Percentiles rank a stretch among this genome's conserved stretches.
These are phyloP conservation scores for Cucumis melo DNA, from an alignment of 306 rosid species.

Conservation along the genomic window DNA sequence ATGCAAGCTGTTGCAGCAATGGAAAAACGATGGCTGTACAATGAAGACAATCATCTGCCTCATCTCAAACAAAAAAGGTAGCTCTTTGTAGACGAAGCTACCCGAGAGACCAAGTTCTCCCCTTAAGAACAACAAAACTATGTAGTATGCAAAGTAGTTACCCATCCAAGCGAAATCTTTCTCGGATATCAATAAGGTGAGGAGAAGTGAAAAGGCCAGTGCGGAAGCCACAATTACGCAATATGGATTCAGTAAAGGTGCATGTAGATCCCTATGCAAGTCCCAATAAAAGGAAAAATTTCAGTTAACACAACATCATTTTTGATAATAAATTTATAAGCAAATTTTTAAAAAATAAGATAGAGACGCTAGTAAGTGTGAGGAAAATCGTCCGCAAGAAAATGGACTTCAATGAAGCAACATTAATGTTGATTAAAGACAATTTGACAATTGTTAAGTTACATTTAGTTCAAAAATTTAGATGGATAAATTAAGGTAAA, in stretches of 20 bases:
- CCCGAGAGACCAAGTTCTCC: neutral
- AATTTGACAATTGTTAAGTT: neutral
- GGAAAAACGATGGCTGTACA: neutral
- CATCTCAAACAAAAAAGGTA: neutral
- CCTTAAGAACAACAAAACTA: neutral
- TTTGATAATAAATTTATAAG: neutral
- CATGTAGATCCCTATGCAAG: conserved; percentile 81
- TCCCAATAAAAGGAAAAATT: conserved; percentile 7
- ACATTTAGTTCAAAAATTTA: neutral
- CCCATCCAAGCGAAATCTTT: conserved; percentile 90
- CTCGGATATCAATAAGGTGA: conserved; percentile 89
- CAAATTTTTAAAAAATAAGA: neutral
- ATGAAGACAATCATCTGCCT: neutral
- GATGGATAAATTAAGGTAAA: neutral
- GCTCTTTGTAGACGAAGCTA: neutral
- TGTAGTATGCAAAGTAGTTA: conserved; percentile 21
- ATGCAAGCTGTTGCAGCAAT: neutral
- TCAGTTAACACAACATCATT: conserved; percentile 8
- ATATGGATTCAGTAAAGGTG: conserved; percentile 76
- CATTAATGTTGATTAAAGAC: neutral
- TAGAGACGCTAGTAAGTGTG: neutral
- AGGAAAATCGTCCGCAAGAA: neutral
- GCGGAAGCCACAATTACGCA: conserved; percentile 75
- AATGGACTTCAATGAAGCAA: neutral
- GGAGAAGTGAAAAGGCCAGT: conserved; percentile 97